Evolutionary conservation across 345 rosid genomes (phyloP).

Genomic region (Barbarea vulgaris): DNA sequence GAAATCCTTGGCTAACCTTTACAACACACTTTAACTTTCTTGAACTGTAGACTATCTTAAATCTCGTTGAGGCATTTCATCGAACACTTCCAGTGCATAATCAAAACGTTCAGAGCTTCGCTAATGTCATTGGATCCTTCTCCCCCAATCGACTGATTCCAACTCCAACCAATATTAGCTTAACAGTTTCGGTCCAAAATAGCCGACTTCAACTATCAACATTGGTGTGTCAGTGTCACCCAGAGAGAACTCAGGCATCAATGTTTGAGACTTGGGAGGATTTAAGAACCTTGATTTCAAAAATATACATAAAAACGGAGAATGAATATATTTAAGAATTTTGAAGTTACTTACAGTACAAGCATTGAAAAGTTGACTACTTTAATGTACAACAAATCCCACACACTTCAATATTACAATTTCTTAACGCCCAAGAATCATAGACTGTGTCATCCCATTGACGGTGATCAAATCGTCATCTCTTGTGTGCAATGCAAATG

Average conservation of each 20-base stretch:
- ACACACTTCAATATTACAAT: not conserved
- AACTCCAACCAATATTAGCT: not conserved
- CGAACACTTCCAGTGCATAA: not conserved
- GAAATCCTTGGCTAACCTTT: not conserved
- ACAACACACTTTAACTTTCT: no score
- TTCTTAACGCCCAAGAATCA: conserved; percentile 16
- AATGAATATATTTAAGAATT: not conserved
- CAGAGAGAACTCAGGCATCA: not conserved
- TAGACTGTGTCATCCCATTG: conserved; percentile 17
- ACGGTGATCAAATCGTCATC: not conserved
- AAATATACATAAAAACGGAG: no score
- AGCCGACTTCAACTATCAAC: not conserved
- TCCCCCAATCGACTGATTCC: not conserved
- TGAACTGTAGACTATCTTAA: no score
- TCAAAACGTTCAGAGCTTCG: not conserved
- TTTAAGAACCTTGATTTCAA: no score
- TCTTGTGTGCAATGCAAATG: not conserved
- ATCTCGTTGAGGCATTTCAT: not conserved
- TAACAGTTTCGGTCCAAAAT: not conserved
- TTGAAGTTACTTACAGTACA: not conserved
- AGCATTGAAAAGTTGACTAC: not conserved
- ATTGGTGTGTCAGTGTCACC: not conserved
- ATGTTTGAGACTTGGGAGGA: no score
- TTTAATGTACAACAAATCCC: not conserved
- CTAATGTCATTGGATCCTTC: not conserved